phyloP scores from a whole-genome alignment of 306 rosid species.

The Delonix regia region DNA sequence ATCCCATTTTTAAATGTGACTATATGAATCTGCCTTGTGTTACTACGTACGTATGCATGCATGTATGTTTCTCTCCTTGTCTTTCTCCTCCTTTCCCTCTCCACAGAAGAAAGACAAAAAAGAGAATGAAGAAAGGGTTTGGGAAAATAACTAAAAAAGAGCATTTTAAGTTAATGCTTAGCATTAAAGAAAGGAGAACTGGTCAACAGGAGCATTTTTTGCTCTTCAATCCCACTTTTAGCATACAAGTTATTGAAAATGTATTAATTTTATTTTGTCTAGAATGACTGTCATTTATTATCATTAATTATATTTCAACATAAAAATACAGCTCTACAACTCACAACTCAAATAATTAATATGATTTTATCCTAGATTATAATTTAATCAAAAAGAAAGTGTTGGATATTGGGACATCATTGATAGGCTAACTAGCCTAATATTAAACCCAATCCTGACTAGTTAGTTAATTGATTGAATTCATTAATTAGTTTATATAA shows the following conservation, averaged over 20 bases:
- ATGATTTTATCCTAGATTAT: too few species aligned
- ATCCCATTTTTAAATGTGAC: slow-evolving; percentile 67
- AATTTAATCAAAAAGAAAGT: too few species aligned
- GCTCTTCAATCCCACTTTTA: slow-evolving; percentile 36
- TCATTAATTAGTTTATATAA: too few species aligned
- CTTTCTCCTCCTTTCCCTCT: slow-evolving; percentile 33
- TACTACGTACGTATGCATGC: neutral
- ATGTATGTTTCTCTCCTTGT: neutral
- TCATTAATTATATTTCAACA: neutral
- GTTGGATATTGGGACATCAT: too few species aligned
- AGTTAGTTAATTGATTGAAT: too few species aligned
- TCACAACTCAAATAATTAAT: too few species aligned
- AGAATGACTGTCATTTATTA: neutral
- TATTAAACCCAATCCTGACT: too few species aligned
- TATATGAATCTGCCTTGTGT: neutral
- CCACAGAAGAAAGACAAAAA: slow-evolving; percentile 34
- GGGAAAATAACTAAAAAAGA: slow-evolving; percentile 25
- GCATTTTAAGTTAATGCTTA: neutral
- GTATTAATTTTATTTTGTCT: neutral
- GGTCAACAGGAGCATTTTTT: slow-evolving; percentile 48
- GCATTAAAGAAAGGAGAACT: slow-evolving; percentile 41
- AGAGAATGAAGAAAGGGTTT: slow-evolving; percentile 28
- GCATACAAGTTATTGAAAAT: neutral
- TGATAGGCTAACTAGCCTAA: too few species aligned
- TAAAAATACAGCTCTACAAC: neutral